Base-by-base conservation (phyloP, 352 stramenopile species). In the Globisporangium alternatum region DNA sequence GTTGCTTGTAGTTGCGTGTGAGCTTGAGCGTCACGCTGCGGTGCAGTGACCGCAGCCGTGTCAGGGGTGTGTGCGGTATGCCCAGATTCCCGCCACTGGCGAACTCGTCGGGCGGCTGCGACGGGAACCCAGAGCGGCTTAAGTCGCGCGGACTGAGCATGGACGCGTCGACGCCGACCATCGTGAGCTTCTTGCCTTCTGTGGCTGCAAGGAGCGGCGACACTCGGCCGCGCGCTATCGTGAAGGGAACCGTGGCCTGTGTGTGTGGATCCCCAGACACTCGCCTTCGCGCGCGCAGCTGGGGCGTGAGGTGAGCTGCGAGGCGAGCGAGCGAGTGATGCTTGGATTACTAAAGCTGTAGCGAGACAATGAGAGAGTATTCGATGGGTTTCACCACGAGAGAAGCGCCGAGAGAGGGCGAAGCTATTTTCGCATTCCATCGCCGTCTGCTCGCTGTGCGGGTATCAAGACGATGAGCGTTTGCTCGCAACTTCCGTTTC, bases 61-160 rank as follows among this genome's bases (percentile, higher is more conserved):
- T 30, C 15, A 58, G 9, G 6, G 31, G 45, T 2, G 54, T 47
- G 22, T 58, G 60, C 15, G 30, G 5, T 0, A 19, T 22, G 37
- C 28, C 35, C 9, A 33, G 12, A 25, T 10, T 22, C 43, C 6
- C 19, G 5, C 43, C 19, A 17, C 15, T 12, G 13, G 28, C 31
- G 33, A 21, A 1, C 28, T 33, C 43, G 22, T 59, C 51, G 9
- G 12, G 35, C 12, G 35, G 35, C 25, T 56, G 62, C 5, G 62
- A 53, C 12, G 49, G 33, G 49, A 54, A 48, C 12, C 13, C 53
- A 1, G 62, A 58, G 7, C n/a, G n/a, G n/a, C n/a, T n/a, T n/a
- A 67, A 28, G 44, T 67, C 62, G 2, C 62, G 62, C 10, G 62
- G 62, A 67, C 62, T 67, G 12, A 12, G 43, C 21, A 57, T 45